Evolutionary conservation across 2,329 filamentous ascomycete species (phyloP).

Genomic region (Botrytis hyacinthi): DNA sequence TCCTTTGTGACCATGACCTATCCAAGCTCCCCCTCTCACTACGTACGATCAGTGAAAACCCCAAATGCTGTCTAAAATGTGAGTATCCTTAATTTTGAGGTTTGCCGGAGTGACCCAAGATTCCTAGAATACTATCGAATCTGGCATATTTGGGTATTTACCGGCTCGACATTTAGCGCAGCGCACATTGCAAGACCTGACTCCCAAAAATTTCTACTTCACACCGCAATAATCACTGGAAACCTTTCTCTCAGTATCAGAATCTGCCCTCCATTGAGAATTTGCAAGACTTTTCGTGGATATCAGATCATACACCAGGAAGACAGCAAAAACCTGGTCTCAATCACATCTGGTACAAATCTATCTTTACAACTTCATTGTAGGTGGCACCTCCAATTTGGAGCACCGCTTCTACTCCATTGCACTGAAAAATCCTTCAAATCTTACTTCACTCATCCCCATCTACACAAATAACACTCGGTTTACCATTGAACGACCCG

Average conservation of each 20-base stretch:
- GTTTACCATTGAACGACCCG: too few species aligned
- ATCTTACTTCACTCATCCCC: background rate
- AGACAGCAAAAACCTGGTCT: too few species aligned
- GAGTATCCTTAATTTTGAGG: too few species aligned
- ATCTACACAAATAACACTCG: background rate
- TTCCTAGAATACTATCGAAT: background rate
- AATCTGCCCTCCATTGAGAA: background rate
- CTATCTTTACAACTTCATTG: too few species aligned
- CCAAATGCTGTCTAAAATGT: background rate
- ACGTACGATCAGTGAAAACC: background rate
- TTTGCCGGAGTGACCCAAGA: accelerated
- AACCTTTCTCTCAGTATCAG: background rate
- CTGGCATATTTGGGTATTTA: background rate
- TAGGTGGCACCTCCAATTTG: background rate
- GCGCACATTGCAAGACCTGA: too few species aligned
- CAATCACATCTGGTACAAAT: background rate
- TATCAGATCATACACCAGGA: background rate
- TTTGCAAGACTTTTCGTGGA: too few species aligned
- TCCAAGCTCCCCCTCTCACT: background rate
- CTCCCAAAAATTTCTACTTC: background rate
- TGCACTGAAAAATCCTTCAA: too few species aligned
- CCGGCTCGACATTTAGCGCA: background rate
- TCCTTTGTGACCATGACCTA: background rate
- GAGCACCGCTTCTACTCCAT: background rate
- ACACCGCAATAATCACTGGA: too few species aligned